Evolutionary conservation across 2,329 filamentous ascomycete species (phyloP), one percentile per base, ranked within the genome.

Genomic region (Stagonosporopsis cucurbitacearum): DNA sequence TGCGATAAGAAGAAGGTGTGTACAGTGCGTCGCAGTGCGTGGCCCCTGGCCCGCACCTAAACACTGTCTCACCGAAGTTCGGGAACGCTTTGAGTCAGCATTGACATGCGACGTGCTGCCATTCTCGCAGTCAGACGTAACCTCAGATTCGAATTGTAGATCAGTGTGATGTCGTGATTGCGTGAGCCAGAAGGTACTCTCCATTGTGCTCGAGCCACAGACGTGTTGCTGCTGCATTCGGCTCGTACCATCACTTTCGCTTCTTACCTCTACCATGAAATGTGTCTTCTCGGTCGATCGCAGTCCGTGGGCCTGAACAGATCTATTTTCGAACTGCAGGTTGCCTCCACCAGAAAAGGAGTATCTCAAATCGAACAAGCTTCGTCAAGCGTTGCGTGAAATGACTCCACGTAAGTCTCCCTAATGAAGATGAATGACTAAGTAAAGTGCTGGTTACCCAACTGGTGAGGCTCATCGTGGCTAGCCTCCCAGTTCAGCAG

Each of bases 361-460:
- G 39, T 28, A 28, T 25, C 13, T 15, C 4, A 32, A 32, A n/a
- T 15, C 20, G 9, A 43, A 13, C 41, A 20, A 30, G 51, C 55
- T 54, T 57, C 51, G 48, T 35, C 35, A 19, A 23, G 19, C 25
- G 22, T 28, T 22, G 39, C 26, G 32, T 23, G 28, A 13, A 20
- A 20, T 11, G 19, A n/a, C n/a, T n/a, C n/a, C n/a, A n/a, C 26
- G 41, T 5, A 2, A 19, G 13, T 22, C 11, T n/a, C 19, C 41
- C 22, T 12, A 26, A 25, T 15, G 9, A 32, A 11, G 19, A 56
- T 41, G 26, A 60, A 57, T 66, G 64, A 68, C 64, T 67, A 65
- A 64, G 50, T 48, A 50, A 50, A 51, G 48, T 45, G 20, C 62
- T 67, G 62, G 65, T 61, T 28, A 20, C 32, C 40, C 45, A 50